These are phyloP conservation scores for Geotrichum ghanense DNA, from an alignment of 805 yeast species.

Conservation along the genomic window DNA sequence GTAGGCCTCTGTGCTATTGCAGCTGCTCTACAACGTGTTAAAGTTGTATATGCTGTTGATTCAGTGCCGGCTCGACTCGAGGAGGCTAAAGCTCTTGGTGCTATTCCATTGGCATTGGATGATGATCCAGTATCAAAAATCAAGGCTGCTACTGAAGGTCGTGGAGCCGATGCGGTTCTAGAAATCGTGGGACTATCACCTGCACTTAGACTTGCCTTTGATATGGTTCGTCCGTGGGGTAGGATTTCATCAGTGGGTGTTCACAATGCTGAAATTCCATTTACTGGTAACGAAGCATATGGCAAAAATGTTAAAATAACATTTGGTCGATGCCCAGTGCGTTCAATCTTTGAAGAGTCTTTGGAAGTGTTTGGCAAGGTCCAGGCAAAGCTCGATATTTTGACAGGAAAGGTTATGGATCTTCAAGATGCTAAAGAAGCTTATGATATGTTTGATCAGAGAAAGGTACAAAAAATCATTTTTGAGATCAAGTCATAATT, in stretches of 20 bases:
- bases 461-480: slow-evolving; percentile 44
- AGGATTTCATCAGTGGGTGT: slow-evolving; percentile 48
- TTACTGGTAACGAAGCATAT: slow-evolving; percentile 46
- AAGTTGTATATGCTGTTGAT: slow-evolving; percentile 37
- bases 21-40: slow-evolving; percentile 35
- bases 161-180: slow-evolving; percentile 50
- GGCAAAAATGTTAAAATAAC: slow-evolving; percentile 44
- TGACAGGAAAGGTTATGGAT: slow-evolving; percentile 38
- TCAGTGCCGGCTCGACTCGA: slow-evolving; percentile 36
- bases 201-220: slow-evolving; percentile 41
- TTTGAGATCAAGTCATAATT: slow-evolving; percentile 21
- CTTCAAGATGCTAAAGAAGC: slow-evolving; percentile 36
- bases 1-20: slow-evolving; percentile 45
- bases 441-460: slow-evolving; percentile 41
- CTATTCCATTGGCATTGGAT: slow-evolving; percentile 34
- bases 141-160: slow-evolving; percentile 29
- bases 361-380: slow-evolving; percentile 35
- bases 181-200: slow-evolving; percentile 48
- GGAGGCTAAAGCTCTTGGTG: slow-evolving; percentile 38
- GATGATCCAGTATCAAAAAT: slow-evolving; percentile 29
- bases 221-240: slow-evolving; percentile 46
- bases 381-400: slow-evolving; percentile 35
- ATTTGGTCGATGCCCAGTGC: slow-evolving; percentile 54
- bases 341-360: slow-evolving; percentile 44
- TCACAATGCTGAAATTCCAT: slow-evolving; percentile 47